phyloP scores from a whole-genome alignment of 2,329 filamentous ascomycete genomes.

The Albophoma yamanashiensis region DNA sequence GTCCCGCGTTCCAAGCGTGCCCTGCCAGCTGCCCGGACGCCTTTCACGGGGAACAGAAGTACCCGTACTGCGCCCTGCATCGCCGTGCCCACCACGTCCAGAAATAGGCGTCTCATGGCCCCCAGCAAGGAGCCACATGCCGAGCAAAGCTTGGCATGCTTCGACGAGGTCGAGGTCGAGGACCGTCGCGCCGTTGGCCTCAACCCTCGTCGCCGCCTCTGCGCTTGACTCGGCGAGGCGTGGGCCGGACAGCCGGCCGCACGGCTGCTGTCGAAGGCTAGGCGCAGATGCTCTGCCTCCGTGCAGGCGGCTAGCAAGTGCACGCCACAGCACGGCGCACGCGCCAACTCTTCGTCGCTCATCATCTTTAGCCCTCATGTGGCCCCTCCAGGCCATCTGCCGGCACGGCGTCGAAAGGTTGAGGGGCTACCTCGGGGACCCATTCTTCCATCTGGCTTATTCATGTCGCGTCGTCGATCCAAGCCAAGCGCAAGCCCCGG shows the following conservation, averaged over 20 bases:
- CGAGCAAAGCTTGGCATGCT: conserved; percentile 16
- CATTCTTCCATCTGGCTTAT: not conserved
- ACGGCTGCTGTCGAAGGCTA: conserved; percentile 2
- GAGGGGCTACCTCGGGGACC: not conserved
- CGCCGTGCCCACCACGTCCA: conserved; percentile 10
- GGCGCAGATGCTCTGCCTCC: not conserved
- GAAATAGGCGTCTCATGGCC: conserved; percentile 7
- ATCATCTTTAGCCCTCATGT: not conserved
- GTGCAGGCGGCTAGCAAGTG: not conserved
- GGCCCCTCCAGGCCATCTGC: not conserved
- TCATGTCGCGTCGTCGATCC: not conserved
- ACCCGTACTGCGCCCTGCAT: not conserved
- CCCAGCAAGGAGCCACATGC: conserved; percentile 13
- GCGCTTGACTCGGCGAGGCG: conserved; percentile 1
- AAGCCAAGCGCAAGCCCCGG: not conserved
- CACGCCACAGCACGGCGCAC: not conserved
- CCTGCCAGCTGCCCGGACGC: not conserved
- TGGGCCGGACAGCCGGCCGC: not conserved
- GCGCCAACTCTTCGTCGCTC: not conserved
- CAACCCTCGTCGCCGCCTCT: not conserved
- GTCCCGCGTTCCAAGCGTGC: not conserved
- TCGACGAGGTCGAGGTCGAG: conserved; percentile 3
- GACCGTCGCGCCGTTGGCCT: not conserved
- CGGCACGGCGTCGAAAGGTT: not conserved
- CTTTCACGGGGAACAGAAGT: not conserved